These are phyloP conservation scores for Cenchrus americanus DNA, from an alignment of 176 grass and related monocot species.

Conservation along the genomic window DNA sequence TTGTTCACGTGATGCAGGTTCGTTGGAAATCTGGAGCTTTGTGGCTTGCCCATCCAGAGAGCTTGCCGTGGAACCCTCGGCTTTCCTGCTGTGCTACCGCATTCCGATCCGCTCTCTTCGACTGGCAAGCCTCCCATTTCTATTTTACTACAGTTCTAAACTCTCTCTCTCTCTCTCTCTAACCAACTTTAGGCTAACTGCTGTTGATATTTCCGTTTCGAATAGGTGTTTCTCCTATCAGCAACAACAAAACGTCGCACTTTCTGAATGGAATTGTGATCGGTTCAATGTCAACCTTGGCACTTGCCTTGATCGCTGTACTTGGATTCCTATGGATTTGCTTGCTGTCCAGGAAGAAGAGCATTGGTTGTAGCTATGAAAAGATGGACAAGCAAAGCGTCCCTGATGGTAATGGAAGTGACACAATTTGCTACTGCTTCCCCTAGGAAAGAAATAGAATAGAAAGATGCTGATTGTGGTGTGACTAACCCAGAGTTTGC, in stretches of 20 bases:
- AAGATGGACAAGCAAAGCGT: conserved; percentile 76
- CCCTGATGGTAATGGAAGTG: conserved; percentile 62
- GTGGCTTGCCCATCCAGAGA: conserved; percentile 85
- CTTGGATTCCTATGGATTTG: conserved; percentile 91
- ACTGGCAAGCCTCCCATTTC: conserved; percentile 51
- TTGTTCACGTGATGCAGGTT: conserved; percentile 64
- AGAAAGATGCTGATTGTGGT: background rate
- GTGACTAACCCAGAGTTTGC: background rate
- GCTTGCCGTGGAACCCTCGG: conserved; percentile 75
- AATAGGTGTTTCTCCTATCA: conserved; percentile 68
- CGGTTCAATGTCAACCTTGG: conserved; percentile 94
- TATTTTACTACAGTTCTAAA: background rate
- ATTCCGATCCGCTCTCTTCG: conserved; percentile 64
- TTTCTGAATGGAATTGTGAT: conserved; percentile 94
- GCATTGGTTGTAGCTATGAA: conserved; percentile 58
- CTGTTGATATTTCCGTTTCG: background rate
- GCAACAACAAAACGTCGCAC: conserved; percentile 64
- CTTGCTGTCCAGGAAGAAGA: conserved; percentile 87
- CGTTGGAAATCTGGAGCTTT: conserved; percentile 96
- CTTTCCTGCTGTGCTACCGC: conserved; percentile 88
- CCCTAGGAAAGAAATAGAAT: background rate
- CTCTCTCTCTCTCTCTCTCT: background rate
- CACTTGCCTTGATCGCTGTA: conserved; percentile 67
- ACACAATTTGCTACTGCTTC: background rate
- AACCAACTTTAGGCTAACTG: background rate